phyloP scores from a whole-genome alignment of 345 rosid species.

The Populus deltoides region DNA sequence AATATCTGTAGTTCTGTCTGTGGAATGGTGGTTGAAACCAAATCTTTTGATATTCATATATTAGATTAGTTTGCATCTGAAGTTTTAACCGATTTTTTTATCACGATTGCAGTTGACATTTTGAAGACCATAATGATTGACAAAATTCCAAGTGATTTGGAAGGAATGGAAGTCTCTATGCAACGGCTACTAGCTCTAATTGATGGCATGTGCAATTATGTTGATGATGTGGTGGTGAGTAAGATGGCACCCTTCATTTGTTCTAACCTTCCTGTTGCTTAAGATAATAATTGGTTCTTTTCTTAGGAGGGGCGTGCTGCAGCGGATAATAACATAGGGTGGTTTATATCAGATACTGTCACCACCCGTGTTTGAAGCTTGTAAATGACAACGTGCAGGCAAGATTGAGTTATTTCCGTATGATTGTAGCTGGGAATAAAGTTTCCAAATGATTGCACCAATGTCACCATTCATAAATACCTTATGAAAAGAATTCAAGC shows the following conservation, averaged over 20 bases:
- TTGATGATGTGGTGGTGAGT: conserved; percentile 84
- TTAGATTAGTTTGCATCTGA: neutral
- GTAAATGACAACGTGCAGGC: conserved; percentile 91
- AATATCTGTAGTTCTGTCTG: neutral
- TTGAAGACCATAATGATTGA: conserved; percentile 67
- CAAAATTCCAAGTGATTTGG: conserved; percentile 91
- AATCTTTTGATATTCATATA: neutral
- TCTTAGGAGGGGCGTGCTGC: conserved; percentile 65
- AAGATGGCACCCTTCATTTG: neutral
- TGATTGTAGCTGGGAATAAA: neutral
- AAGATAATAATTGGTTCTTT: neutral
- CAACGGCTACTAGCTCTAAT: conserved; percentile 60
- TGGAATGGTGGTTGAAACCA: neutral
- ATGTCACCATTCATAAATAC: neutral
- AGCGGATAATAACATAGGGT: conserved; percentile 74
- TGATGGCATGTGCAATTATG: conserved; percentile 72
- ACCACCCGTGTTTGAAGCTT: conserved; percentile 73
- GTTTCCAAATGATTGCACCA: neutral
- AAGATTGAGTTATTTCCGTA: conserved; percentile 6
- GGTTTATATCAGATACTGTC: conserved; percentile 68
- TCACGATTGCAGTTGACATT: conserved; percentile 50
- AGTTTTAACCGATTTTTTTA: neutral
- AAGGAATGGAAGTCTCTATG: conserved; percentile 95
- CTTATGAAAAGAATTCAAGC: neutral
- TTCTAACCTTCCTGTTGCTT: conserved; percentile 8